A percentile compares a stretch with the other conserved stretches of the same genome.
Evolutionary conservation across 2,329 filamentous ascomycete species (phyloP).

Genomic region (Cytospora leucostoma): DNA sequence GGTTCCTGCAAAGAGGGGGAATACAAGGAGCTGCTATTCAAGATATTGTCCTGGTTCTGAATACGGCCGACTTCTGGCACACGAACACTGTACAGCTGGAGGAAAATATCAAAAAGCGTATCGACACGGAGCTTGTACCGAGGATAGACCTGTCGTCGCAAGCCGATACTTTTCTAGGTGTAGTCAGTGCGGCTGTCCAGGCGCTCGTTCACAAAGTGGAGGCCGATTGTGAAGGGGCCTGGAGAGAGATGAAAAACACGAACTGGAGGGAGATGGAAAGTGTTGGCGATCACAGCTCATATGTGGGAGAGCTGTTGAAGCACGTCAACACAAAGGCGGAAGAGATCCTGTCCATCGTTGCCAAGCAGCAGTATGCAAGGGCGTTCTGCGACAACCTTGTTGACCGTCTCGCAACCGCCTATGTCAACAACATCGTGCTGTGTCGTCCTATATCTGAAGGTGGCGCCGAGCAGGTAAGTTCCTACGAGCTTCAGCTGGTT

Average conservation of each 20-base stretch:
- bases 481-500: not conserved
- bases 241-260: slow-evolving; percentile 96
- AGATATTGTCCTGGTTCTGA: slow-evolving; percentile 82
- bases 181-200: slow-evolving; percentile 84
- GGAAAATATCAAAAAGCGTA: slow-evolving; percentile 88
- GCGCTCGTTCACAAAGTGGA: slow-evolving; percentile 84
- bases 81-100: slow-evolving; percentile 89
- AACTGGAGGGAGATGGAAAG: slow-evolving; percentile 93
- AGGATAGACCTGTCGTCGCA: slow-evolving; percentile 89
- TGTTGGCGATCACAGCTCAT: slow-evolving; percentile 91
- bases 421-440: slow-evolving; percentile 81
- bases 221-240: slow-evolving; percentile 77
- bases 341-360: slow-evolving; percentile 75
- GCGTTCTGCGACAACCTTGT: slow-evolving; percentile 97
- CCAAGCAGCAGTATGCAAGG: slow-evolving; percentile 90
- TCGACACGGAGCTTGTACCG: slow-evolving; percentile 74
- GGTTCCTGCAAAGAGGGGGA: slow-evolving; percentile 62
- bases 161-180: slow-evolving; percentile 91
- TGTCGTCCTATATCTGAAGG: slow-evolving; percentile 91
- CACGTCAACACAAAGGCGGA: slow-evolving; percentile 70
- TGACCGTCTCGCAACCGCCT: slow-evolving; percentile 77
- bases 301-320: slow-evolving; percentile 78
- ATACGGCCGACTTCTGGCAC: slow-evolving; percentile 98
- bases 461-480: slow-evolving; percentile 79
- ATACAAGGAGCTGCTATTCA: slow-evolving; percentile 61